A percentile compares a stretch with the other conserved stretches of the same genome.
Evolutionary conservation across 805 yeast species (phyloP).

Genomic region (Candida silvicultrix): DNA sequence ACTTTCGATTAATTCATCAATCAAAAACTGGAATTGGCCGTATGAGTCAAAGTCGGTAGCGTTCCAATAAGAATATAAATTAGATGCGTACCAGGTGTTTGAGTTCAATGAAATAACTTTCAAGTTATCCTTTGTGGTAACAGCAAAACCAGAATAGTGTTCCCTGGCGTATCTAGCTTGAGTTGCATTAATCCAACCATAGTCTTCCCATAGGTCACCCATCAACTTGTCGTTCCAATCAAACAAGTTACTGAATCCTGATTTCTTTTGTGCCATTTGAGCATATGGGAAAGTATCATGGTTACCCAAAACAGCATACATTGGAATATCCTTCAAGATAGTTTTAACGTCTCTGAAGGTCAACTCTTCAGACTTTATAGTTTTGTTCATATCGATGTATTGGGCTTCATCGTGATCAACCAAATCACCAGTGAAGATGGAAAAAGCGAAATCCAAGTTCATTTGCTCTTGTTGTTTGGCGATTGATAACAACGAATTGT

Average conservation of each 20-base stretch:
- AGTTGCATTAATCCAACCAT: neutral
- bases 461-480: conserved; percentile 23
- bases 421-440: conserved; percentile 64
- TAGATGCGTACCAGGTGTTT: conserved; percentile 60
- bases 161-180: conserved; percentile 14
- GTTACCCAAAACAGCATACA: conserved; percentile 59
- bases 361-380: conserved; percentile 35
- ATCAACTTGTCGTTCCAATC: neutral
- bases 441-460: conserved; percentile 41
- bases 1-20: conserved; percentile 52
- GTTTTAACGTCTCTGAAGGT: conserved; percentile 9
- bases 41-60: conserved; percentile 52
- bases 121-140: conserved; percentile 47
- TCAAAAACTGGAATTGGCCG: conserved; percentile 56
- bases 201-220: neutral
- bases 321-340: conserved; percentile 40
- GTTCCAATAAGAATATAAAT: conserved; percentile 48
- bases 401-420: conserved; percentile 56
- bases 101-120: conserved; percentile 60
- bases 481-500: conserved; percentile 43
- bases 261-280: conserved; percentile 46
- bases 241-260: conserved; percentile 27
- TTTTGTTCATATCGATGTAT: conserved; percentile 19
- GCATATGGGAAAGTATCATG: conserved; percentile 65
- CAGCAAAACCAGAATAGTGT: conserved; percentile 59